Base-by-base conservation (phyloP, 192 early-diverging fungal genomes). In the Podila minutissima region DNA sequence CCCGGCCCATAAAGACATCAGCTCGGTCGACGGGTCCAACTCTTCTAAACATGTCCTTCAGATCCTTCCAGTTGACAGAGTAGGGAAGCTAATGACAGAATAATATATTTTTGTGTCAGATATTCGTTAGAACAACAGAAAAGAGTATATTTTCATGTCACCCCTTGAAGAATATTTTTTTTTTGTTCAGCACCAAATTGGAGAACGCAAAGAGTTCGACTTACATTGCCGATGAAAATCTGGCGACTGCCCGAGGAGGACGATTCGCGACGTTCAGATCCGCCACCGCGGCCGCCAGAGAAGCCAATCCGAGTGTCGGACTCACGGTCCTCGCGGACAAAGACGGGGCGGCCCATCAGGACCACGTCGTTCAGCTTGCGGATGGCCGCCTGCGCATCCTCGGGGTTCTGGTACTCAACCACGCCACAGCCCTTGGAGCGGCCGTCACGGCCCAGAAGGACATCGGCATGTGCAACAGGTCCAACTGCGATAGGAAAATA, bases 1-100 rank as follows among this genome's bases (percentile, higher is more conserved):
- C 89, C 2, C 83, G 74, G 8, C 87, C 89, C 58, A 87, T 84
- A 26, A 87, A 74, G 35, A 95, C 86, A 76, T 95, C 94, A 11
- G 93, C 91, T 33, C 92, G 87, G 17, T 89, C 78, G 20, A 96
- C 91, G 32, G 69, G 77, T 61, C 93, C 93, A 37, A 93, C 91
- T 76, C 87, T 87, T 63, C 93, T 87, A 83, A 95, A 96, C 49
- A 95, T 72, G 77, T 95, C 94, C 67, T 96, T 96, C 81, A 96
- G 59, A 64, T 96, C 94, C 83, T 96, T 93, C 94, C 94, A 95
- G 35, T 89, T 90, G 46, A 93, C 89, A 33, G 88, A 85, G 74
- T 89, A 93, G 8, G 95, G 94, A 3, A 96, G 79, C 95, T 95
- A 74, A 46, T 24, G 24, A 50, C 35, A 37, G 0, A 37, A 37